Base-by-base conservation (phyloP, 768 basidiomycete species). In the Tricholoma saponaceum region DNA sequence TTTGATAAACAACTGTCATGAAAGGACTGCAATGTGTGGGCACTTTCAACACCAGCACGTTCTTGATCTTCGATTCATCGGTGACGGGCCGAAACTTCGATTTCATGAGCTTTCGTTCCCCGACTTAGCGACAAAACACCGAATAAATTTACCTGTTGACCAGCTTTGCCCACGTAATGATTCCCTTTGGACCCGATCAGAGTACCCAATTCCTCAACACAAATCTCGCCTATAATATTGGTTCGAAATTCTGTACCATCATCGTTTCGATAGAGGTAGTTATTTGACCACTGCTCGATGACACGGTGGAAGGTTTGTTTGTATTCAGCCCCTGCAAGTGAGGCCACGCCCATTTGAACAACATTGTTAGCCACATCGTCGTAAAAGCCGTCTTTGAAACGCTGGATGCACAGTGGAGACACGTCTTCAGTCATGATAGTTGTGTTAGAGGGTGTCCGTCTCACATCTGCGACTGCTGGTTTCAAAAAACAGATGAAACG, bases 101-200 rank as follows among this genome's bases (percentile, higher is more conserved):
- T 32, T 43, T 52, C 26, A 20, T 58, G 26, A 52, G 26, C n/a
- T 7, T 20, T 23, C 16, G 26, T 30, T 26, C 22, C 32, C 20
- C 22, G 49, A 3, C 5, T 5, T 10, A 6, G 33, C 3, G 33
- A 35, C 33, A 58, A 25, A 61, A 33, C 14, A 53, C 37, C 26
- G 12, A 18, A 20, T 18, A 3, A 16, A 54, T 23, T 18, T 49
- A 47, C 50, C 57, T 9, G n/a, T 20, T 60, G 18, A 9, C 43
- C 41, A 8, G 50, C 3, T 22, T n/a, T 26, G 3, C 56, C 62
- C 7, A 47, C 18, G 23, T 35, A 63, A 57, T 63, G 54, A 25
- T 61, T 61, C 2, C 64, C 60, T 54, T 61, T 61, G 1, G 62
- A 50, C 22, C 54, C 44, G 13, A 65, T 25, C 16, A 54, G 56